These are phyloP conservation scores for Centaurea solstitialis DNA, from an alignment of 129 eudicot species.

Conservation along the genomic window DNA sequence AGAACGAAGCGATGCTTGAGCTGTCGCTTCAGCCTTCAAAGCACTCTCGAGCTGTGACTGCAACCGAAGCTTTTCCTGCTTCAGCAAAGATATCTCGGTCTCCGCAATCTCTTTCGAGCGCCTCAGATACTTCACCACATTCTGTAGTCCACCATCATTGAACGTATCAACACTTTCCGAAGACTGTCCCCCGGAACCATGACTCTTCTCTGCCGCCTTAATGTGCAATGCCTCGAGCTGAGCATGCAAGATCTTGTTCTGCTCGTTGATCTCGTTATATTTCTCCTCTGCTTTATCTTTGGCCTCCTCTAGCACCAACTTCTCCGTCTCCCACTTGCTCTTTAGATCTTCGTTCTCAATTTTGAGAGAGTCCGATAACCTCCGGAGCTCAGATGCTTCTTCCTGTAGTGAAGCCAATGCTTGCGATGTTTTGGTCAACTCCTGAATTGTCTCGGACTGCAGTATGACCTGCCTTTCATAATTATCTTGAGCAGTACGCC, in stretches of 20 bases:
- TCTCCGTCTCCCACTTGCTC: conserved; percentile 78
- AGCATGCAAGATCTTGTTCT: conserved; percentile 75
- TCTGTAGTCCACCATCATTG: conserved; percentile 75
- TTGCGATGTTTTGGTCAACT: conserved; percentile 86
- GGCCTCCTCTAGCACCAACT: conserved; percentile 49
- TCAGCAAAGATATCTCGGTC: conserved; percentile 84
- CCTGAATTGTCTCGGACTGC: conserved; percentile 93
- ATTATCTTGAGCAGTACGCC: conserved; percentile 80
- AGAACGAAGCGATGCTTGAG: conserved; percentile 63
- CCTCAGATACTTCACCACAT: conserved; percentile 84
- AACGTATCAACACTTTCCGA: conserved; percentile 30
- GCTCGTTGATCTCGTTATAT: conserved; percentile 69
- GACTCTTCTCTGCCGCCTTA: conserved; percentile 67
- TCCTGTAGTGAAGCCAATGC: conserved; percentile 61
- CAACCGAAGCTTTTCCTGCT: conserved; percentile 84
- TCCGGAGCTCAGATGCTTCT: conserved; percentile 70
- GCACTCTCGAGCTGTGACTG: conserved; percentile 95
- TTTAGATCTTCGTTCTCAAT: conserved; percentile 72
- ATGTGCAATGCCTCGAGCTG: conserved; percentile 89
- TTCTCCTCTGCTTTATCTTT: conserved; percentile 68
- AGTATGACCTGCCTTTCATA: conserved; percentile 95
- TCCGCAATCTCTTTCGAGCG: conserved; percentile 95
- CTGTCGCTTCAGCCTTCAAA: conserved; percentile 65
- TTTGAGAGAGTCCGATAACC: conserved; percentile 48
- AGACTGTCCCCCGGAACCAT: conserved; percentile 38